Conservation (phyloP, 2,329 filamentous ascomycete species). For the Nemania sp. region DNA sequence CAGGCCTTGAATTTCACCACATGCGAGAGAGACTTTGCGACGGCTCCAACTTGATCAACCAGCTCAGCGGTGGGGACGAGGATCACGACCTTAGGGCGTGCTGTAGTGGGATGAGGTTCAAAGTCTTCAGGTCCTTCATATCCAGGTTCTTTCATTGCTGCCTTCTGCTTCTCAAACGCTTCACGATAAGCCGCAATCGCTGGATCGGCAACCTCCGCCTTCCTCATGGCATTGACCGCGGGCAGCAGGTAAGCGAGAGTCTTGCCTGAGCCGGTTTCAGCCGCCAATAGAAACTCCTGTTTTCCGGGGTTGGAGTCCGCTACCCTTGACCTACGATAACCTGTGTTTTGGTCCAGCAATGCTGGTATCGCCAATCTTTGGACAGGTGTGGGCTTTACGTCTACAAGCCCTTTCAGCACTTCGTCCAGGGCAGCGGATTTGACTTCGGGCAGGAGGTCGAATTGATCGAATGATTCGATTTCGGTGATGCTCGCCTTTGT, state of each 20-base stretch:
- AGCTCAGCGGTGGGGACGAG: constrained; percentile 92
- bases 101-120: constrained; percentile 72
- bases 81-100: constrained; percentile 80
- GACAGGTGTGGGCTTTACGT: constrained; percentile 82
- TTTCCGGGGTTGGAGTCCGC: constrained; percentile 39
- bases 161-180: constrained; percentile 58
- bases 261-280: constrained; percentile 96
- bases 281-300: constrained; percentile 77
- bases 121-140: constrained; percentile 67
- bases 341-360: constrained; percentile 63
- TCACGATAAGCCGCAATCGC: constrained; percentile 61
- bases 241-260: constrained; percentile 91
- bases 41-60: constrained; percentile 79
- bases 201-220: constrained; percentile 65
- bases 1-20: constrained; percentile 84
- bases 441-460: constrained; percentile 72
- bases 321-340: constrained; percentile 39
- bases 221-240: constrained; percentile 81
- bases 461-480: constrained; percentile 78
- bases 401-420: constrained; percentile 72
- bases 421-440: constrained; percentile 73
- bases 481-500: constrained; percentile 52
- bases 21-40: constrained; percentile 83
- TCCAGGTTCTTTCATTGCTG: constrained; percentile 55
- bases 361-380: constrained; percentile 87